Percentiles rank a stretch among this genome's conserved stretches.
Conservation (phyloP, 2,329 filamentous ascomycete genomes). For the Orbilia ellipsospora region DNA sequence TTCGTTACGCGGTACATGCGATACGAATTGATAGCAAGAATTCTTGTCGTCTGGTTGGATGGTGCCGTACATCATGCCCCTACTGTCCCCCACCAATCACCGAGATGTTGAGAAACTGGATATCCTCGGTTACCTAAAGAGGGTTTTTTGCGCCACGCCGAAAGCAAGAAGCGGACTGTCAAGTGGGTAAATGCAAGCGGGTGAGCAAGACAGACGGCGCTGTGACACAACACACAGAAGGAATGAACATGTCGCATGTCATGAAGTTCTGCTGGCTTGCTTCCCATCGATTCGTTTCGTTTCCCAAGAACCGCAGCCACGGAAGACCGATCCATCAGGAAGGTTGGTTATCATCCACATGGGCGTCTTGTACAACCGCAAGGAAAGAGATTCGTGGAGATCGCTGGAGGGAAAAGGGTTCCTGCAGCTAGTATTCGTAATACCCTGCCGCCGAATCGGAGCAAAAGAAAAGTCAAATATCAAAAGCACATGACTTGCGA, state of each 20-base stretch:
- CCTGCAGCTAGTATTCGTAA: constrained; percentile 12
- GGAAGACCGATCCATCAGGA: background rate
- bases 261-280: too few relatives aligned
- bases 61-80: too few relatives aligned
- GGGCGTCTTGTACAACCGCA: constrained; percentile 31
- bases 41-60: too few relatives aligned
- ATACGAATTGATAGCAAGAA: too few relatives aligned
- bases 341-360: constrained; percentile 15
- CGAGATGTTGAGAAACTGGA: too few relatives aligned
- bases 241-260: background rate
- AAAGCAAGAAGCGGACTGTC: too few relatives aligned
- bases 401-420: constrained; percentile 2
- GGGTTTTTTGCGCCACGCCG: too few relatives aligned
- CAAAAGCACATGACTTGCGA: constrained; percentile 2
- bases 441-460: constrained; percentile 35
- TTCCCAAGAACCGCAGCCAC: background rate
- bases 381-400: background rate
- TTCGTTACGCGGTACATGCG: too few relatives aligned
- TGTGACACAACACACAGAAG: background rate
- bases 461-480: constrained; percentile 1
- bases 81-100: too few relatives aligned
- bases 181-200: too few relatives aligned
- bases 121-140: too few relatives aligned
- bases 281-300: background rate
- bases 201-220: too few relatives aligned